phyloP scores from a whole-genome alignment of 805 yeast genomes.

The Saturnispora zaruensis region DNA sequence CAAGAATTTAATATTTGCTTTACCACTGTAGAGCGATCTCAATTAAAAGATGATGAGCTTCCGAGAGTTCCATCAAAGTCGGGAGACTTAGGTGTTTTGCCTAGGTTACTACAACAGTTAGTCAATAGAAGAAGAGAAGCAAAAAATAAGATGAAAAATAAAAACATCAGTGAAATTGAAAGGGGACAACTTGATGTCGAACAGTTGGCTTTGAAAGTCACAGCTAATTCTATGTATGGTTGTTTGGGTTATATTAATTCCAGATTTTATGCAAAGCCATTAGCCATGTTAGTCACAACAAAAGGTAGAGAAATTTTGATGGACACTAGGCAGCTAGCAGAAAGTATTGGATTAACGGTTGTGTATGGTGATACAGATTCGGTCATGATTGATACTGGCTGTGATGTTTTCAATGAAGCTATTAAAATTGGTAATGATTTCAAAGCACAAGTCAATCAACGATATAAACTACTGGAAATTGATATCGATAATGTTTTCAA shows the following conservation, averaged over 20 bases:
- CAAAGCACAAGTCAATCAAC: slow-evolving; percentile 77
- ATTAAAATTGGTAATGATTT: slow-evolving; percentile 76
- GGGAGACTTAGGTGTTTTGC: slow-evolving; percentile 70
- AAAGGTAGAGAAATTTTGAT: slow-evolving; percentile 92
- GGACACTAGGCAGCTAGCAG: slow-evolving; percentile 91
- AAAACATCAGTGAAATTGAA: slow-evolving; percentile 53
- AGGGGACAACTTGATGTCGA: slow-evolving; percentile 85
- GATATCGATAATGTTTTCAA: slow-evolving; percentile 93
- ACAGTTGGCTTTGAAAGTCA: slow-evolving; percentile 90
- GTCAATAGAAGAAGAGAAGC: slow-evolving; percentile 92
- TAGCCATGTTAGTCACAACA: slow-evolving; percentile 90
- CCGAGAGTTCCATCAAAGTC: slow-evolving; percentile 61
- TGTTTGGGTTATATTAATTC: slow-evolving; percentile 90
- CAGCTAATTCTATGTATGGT: slow-evolving; percentile 99
- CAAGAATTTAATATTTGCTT: slow-evolving; percentile 97
- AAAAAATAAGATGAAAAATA: slow-evolving; percentile 72
- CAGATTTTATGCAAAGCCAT: slow-evolving; percentile 89
- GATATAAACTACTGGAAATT: slow-evolving; percentile 80
- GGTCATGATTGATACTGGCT: slow-evolving; percentile 93
- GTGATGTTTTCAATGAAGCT: slow-evolving; percentile 61
- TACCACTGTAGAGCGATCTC: slow-evolving; percentile 77
- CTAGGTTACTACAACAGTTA: slow-evolving; percentile 69
- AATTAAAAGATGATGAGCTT: slow-evolving; percentile 44
- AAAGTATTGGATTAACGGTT: slow-evolving; percentile 70
- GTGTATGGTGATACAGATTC: slow-evolving; percentile 99